Conservation (phyloP, 2,329 filamentous ascomycete species). For the Akanthomyces lecanii region DNA sequence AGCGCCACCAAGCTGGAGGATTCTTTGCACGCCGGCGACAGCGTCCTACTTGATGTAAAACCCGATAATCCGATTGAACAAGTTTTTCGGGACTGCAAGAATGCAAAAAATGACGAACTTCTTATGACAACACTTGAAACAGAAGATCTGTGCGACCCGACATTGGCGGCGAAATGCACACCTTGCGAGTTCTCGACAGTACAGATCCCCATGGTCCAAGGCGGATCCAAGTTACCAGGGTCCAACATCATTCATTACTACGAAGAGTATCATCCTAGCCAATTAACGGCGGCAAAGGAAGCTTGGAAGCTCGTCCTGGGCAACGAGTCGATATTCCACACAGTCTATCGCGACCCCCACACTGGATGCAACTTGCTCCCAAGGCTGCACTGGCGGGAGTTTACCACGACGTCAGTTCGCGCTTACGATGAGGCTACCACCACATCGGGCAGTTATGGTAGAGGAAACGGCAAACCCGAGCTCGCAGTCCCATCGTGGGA, state of each 20-base stretch:
- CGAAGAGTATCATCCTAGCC: background rate
- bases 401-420: background rate
- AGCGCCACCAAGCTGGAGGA: background rate
- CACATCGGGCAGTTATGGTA: background rate
- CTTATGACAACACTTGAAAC: background rate
- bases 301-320: background rate
- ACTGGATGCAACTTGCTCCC: background rate
- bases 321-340: background rate
- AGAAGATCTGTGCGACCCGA: background rate
- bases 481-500: background rate
- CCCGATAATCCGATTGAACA: background rate
- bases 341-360: constrained; percentile 1
- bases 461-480: background rate
- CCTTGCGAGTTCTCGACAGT: constrained; percentile 2
- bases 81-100: background rate
- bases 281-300: background rate
- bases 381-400: background rate
- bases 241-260: background rate
- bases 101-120: background rate
- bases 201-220: constrained; percentile 1
- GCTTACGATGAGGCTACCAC: background rate
- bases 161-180: constrained; percentile 1
- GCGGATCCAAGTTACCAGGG: constrained; percentile 1
- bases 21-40: background rate
- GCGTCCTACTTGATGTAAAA: background rate